Conservation (phyloP, 2,329 filamentous ascomycete genomes). For the Aspergillus quadrilineatus region DNA sequence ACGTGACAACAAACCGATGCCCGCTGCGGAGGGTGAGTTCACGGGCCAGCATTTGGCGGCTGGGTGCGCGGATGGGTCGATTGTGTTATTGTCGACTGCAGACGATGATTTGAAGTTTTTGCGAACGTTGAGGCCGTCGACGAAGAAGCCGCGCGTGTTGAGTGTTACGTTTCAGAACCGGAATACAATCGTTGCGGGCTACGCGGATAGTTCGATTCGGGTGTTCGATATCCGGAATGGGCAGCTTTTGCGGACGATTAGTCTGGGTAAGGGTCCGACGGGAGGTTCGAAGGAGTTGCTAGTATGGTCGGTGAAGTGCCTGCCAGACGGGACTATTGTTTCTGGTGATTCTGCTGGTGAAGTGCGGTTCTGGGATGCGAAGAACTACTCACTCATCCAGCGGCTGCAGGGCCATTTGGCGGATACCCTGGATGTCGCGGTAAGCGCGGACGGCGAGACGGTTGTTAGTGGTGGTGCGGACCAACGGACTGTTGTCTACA, state of each 20-base stretch:
- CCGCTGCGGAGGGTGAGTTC: conserved; percentile 39
- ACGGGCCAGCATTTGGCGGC: conserved; percentile 69
- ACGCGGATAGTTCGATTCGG: conserved; percentile 93
- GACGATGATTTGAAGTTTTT: conserved; percentile 81
- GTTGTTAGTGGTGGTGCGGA: conserved; percentile 93
- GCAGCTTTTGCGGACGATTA: conserved; percentile 75
- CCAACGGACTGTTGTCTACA: conserved; percentile 79
- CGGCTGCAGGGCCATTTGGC: conserved; percentile 83
- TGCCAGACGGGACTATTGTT: conserved; percentile 84
- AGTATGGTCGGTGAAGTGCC: conserved; percentile 88
- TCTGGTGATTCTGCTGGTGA: conserved; percentile 95
- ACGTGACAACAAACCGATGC: conserved; percentile 37
- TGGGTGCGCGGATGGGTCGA: conserved; percentile 86
- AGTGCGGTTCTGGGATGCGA: conserved; percentile 88
- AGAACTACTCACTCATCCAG: conserved; percentile 84
- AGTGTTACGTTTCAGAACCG: conserved; percentile 88
- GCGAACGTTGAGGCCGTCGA: conserved; percentile 71
- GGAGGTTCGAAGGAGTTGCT: conserved; percentile 82
- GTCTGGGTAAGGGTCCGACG: conserved; percentile 72
- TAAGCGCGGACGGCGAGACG: conserved; percentile 73
- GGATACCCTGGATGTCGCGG: conserved; percentile 84
- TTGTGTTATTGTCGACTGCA: conserved; percentile 82
- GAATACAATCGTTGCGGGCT: conserved; percentile 80
- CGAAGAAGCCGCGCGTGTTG: conserved; percentile 83
- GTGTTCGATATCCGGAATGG: conserved; percentile 83